Conservation (phyloP, 1,284 basidiomycete species). For the Filobasidium uniguttulatum region DNA sequence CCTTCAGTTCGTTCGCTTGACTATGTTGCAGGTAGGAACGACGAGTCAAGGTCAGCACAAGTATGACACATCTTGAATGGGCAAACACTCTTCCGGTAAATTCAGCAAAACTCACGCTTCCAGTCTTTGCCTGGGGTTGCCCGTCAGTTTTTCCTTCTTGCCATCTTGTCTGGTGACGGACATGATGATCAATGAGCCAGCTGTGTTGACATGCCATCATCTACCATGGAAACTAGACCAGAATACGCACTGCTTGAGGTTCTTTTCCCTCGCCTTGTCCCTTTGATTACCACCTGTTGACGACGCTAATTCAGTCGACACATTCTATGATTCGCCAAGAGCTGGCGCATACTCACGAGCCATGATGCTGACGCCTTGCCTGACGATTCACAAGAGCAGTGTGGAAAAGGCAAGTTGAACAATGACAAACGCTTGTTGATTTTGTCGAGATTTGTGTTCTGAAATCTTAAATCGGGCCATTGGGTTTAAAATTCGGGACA, state of each 20-base stretch:
- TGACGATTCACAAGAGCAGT: background rate
- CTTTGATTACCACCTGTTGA: slow-evolving; percentile 13
- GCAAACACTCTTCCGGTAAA: background rate
- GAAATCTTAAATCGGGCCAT: background rate
- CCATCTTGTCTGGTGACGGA: slow-evolving; percentile 4
- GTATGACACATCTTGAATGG: background rate
- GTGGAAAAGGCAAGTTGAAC: too few species aligned
- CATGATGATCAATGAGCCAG: background rate
- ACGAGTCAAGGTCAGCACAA: background rate
- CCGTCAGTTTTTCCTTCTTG: slow-evolving; percentile 9
- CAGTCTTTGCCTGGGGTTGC: slow-evolving; percentile 13
- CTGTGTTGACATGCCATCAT: background rate
- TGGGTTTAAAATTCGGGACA: too few species aligned
- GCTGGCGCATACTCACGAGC: slow-evolving; percentile 2
- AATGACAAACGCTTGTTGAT: background rate
- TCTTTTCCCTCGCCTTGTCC: slow-evolving; percentile 15
- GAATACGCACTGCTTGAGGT: slow-evolving; percentile 7
- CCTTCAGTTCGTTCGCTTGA: slow-evolving; percentile 16
- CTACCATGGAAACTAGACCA: background rate
- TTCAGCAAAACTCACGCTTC: slow-evolving; percentile 9
- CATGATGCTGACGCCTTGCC: slow-evolving; percentile 8
- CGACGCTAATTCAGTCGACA: background rate
- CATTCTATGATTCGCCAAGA: background rate
- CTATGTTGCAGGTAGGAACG: background rate
- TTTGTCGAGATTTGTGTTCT: background rate